phyloP scores from a whole-genome alignment of 78 protist species.

The Pigoraptor vietnamica region DNA sequence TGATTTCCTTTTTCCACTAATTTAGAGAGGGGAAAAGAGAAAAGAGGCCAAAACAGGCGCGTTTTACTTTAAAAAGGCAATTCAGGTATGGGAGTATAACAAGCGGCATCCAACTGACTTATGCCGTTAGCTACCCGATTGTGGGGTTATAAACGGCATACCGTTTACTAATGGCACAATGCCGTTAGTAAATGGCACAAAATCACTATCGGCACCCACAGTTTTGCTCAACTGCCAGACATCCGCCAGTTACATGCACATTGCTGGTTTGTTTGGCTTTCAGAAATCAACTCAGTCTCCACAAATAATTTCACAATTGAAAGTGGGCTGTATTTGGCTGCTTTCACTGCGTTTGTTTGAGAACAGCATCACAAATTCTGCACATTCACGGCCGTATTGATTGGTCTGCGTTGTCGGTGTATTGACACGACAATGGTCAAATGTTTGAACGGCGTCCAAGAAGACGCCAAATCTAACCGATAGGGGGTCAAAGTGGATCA shows the following conservation, averaged over 20 bases:
- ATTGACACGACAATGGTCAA: neutral
- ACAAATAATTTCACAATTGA: neutral
- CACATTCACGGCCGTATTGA: neutral
- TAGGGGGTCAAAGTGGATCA: neutral
- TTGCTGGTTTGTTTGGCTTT: neutral
- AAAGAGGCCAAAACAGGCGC: too few relatives aligned
- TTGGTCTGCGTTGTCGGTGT: neutral
- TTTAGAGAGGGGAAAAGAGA: too few relatives aligned
- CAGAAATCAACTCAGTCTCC: neutral
- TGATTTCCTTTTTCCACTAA: too few relatives aligned
- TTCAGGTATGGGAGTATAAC: too few relatives aligned
- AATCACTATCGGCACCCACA: too few relatives aligned
- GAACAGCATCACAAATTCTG: neutral
- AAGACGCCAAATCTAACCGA: neutral
- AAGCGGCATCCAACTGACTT: too few relatives aligned
- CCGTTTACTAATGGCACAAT: too few relatives aligned
- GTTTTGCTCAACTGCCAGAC: neutral
- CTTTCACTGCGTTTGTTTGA: neutral
- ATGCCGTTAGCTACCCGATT: too few relatives aligned
- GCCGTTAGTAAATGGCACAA: too few relatives aligned
- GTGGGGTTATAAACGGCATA: too few relatives aligned
- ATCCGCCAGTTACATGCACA: neutral
- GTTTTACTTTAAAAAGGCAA: too few relatives aligned
- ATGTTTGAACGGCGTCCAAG: neutral
- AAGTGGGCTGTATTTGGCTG: neutral